Conservation (phyloP, 139 green algal species). For the Coelastrella sp. region DNA sequence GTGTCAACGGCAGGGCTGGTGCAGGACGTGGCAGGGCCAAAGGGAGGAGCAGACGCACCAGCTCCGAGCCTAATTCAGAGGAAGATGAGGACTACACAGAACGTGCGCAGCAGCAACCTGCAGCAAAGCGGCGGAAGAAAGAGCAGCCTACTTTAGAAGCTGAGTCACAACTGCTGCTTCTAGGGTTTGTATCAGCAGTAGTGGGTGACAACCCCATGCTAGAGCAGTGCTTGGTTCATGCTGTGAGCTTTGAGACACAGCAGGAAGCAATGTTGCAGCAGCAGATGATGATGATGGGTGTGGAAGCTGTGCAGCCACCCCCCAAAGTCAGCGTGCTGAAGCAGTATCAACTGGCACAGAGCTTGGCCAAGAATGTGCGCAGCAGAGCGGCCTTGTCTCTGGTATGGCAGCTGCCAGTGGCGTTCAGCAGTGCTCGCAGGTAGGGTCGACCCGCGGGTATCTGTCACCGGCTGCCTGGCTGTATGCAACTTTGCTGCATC, state of each 20-base stretch:
- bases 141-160: not conserved
- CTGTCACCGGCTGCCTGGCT: too few relatives aligned
- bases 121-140: not conserved
- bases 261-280: slow-evolving; percentile 33
- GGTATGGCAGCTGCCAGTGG: slow-evolving; percentile 27
- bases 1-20: not conserved
- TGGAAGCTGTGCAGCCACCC: too few relatives aligned
- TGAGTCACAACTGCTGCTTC: slow-evolving; percentile 23
- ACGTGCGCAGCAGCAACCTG: slow-evolving; percentile 5
- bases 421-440: not conserved
- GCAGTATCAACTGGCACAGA: slow-evolving; percentile 32
- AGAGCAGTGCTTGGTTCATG: slow-evolving; percentile 19
- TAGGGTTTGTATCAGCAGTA: slow-evolving; percentile 14
- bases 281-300: not conserved
- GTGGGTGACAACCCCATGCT: slow-evolving; percentile 3
- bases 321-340: not conserved
- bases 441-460: too few relatives aligned
- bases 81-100: slow-evolving; percentile 10
- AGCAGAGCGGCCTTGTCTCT: not conserved
- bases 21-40: not conserved
- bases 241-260: slow-evolving; percentile 11
- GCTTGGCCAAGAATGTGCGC: slow-evolving; percentile 9
- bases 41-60: not conserved
- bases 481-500: too few relatives aligned
- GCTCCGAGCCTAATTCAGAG: slow-evolving; percentile 25